Conservation (phyloP, 2,329 filamentous ascomycete species). For the Colletotrichum theobromicola region DNA sequence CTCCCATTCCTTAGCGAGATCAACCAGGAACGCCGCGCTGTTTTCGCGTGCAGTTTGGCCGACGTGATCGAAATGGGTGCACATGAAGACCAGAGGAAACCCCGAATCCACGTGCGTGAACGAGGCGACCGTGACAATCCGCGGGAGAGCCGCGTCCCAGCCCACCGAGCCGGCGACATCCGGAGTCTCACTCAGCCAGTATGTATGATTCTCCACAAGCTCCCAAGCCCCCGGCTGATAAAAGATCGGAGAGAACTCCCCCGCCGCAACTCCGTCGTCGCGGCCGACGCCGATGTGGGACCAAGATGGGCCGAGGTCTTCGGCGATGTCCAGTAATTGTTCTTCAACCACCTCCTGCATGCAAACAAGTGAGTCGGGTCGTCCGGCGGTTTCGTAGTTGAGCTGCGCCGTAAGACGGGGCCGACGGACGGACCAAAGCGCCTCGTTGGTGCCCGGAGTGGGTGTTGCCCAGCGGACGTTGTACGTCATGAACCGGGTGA, state of each 20-base stretch:
- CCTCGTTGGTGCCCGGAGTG: slow-evolving; percentile 41
- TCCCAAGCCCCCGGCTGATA: slow-evolving; percentile 61
- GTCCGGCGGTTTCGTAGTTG: slow-evolving; percentile 37
- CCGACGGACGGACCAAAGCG: slow-evolving; percentile 43
- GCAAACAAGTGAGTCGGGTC: slow-evolving; percentile 42
- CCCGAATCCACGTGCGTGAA: slow-evolving; percentile 46
- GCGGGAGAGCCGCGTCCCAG: slow-evolving; percentile 54
- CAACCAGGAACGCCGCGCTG: slow-evolving; percentile 42
- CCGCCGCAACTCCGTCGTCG: slow-evolving; percentile 61
- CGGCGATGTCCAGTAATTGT: slow-evolving; percentile 48
- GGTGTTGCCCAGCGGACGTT: slow-evolving; percentile 55
- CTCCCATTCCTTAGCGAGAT: slow-evolving; percentile 31
- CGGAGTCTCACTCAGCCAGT: slow-evolving; percentile 69
- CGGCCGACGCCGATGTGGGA: slow-evolving; percentile 60
- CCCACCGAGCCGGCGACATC: slow-evolving; percentile 58
- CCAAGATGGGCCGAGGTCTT: slow-evolving; percentile 49
- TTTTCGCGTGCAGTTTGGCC: slow-evolving; percentile 45
- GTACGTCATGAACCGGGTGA: slow-evolving; percentile 47
- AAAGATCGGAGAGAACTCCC: slow-evolving; percentile 74
- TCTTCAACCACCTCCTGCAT: slow-evolving; percentile 54
- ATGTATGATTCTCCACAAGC: slow-evolving; percentile 55
- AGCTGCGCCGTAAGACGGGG: slow-evolving; percentile 42
- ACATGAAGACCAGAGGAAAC: slow-evolving; percentile 47
- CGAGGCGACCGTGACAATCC: slow-evolving; percentile 53
- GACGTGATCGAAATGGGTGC: slow-evolving; percentile 59